Evolutionary conservation across 2,329 filamentous ascomycete species (phyloP).

Genomic region (Pseudogymnoascus sp.): DNA sequence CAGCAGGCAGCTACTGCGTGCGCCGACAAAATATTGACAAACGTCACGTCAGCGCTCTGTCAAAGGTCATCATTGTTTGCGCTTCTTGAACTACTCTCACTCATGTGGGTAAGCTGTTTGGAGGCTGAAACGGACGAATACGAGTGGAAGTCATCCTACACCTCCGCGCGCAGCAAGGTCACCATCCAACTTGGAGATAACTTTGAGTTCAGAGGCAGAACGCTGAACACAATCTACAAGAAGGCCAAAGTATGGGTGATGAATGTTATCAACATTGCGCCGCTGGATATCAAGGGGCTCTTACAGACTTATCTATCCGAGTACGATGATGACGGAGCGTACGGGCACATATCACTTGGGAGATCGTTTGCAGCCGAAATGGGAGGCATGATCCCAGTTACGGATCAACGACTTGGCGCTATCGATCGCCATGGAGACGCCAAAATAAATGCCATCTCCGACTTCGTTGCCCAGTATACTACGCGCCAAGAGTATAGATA

Average conservation of each 20-base stretch:
- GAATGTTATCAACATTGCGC: conserved; percentile 72
- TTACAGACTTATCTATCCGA: conserved; percentile 95
- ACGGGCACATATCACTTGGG: conserved; percentile 85
- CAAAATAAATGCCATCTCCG: conserved; percentile 83
- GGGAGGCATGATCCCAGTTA: conserved; percentile 75
- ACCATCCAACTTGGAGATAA: conserved; percentile 90
- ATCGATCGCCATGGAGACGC: conserved; percentile 67
- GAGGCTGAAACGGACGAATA: conserved; percentile 94
- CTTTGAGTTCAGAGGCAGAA: conserved; percentile 71
- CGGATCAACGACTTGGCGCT: conserved; percentile 76
- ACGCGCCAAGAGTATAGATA: conserved; percentile 93
- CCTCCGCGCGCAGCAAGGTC: conserved; percentile 68
- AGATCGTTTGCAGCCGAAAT: conserved; percentile 92
- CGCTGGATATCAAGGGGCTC: conserved; percentile 87
- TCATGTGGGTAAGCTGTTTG: conserved; percentile 93
- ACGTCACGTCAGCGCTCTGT: conserved; percentile 83
- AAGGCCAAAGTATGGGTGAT: conserved; percentile 75
- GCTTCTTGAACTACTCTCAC: conserved; percentile 78
- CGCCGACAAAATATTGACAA: conserved; percentile 75
- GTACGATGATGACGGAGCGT: conserved; percentile 82
- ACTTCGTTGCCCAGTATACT: conserved; percentile 95
- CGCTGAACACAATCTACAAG: conserved; percentile 68
- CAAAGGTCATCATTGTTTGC: conserved; percentile 87
- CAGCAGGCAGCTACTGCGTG: conserved; percentile 78
- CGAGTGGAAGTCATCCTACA: conserved; percentile 73